Evolutionary conservation across 2,329 filamentous ascomycete species (phyloP), one percentile per base, ranked within the genome.

Genomic region (Diaporthe sp.): DNA sequence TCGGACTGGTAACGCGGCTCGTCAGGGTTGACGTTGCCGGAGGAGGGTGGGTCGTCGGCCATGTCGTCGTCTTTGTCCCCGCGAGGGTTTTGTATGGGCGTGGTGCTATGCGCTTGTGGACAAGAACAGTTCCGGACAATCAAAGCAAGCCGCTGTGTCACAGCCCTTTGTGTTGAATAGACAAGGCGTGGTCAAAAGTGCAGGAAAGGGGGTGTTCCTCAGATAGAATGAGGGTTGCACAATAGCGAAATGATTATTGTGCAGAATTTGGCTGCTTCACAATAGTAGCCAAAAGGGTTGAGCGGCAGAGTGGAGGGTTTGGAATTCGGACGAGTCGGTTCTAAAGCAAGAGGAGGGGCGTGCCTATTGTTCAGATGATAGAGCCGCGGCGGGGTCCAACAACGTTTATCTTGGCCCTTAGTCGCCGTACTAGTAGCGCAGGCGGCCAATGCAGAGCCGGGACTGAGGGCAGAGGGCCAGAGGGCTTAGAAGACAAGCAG

Each of bases 21-120:
- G 38, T 79, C 79, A 76, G 82, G 84, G 74, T 86, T 85, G 80
- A 66, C 52, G 35, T 35, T 60, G 19, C 68, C 10, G 68, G 72
- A 30, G 19, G 61, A 57, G 22, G 58, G 58, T 9, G 74, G 57
- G 52, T 69, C 67, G 61, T 76, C 74, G 38, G 74, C 55, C 74
- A 76, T 76, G 47, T 45, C 68, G 61, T 58, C 60, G 68, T 38
- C 69, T 40, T 58, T 50, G 42, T 64, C 19, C 60, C 60, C 45
- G 25, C 64, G 50, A 72, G 33, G 70, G 45, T 61, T 72, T 61
- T 71, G 19, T 17, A 64, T 17, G 38, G 67, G 45, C 47, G 50
- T 64, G 19, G 35, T 72, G 64, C n/a, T 22, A 13, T 68, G 28
- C 45, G 45, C 57, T 42, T 64, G 40, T 38, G 33, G 55, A 30